Percentiles rank a stretch among this genome's conserved stretches.
These are phyloP conservation scores for Davidsoniella australis DNA, from an alignment of 2,329 filamentous ascomycete genomes.

Conservation along the genomic window DNA sequence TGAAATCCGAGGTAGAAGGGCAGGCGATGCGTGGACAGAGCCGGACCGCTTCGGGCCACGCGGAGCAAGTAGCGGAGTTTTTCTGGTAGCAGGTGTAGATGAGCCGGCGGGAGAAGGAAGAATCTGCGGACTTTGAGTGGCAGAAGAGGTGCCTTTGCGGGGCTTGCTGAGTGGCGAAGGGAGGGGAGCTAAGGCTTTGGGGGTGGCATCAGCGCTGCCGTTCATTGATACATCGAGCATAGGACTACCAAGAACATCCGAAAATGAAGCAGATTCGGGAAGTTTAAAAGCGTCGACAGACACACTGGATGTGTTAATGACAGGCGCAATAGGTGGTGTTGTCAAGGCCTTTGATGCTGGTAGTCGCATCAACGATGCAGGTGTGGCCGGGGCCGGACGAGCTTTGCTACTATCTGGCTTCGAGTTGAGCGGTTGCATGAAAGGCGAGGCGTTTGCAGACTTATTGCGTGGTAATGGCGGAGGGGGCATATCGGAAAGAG, in stretches of 20 bases:
- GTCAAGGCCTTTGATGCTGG: slow-evolving; percentile 32
- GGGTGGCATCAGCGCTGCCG: slow-evolving; percentile 16
- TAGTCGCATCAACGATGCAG: slow-evolving; percentile 74
- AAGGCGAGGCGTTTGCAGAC: slow-evolving; percentile 50
- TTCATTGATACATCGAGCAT: slow-evolving; percentile 6
- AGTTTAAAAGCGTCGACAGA: slow-evolving; percentile 33
- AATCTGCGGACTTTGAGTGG: slow-evolving; percentile 49
- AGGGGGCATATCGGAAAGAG: slow-evolving; percentile 47
- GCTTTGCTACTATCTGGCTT: slow-evolving; percentile 14
- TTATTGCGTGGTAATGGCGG: slow-evolving; percentile 48
- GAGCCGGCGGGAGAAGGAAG: slow-evolving; percentile 28
- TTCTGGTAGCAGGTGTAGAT: slow-evolving; percentile 24
- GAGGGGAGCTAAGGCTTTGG: slow-evolving; percentile 28
- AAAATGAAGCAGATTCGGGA: slow-evolving; percentile 44
- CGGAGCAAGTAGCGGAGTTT: slow-evolving; percentile 38
- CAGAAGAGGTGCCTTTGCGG: slow-evolving; percentile 26
- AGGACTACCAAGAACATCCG: slow-evolving; percentile 25
- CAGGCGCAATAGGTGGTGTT: slow-evolving; percentile 3
- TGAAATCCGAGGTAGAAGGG: slow-evolving; percentile 74
- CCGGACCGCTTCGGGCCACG: slow-evolving; percentile 53
- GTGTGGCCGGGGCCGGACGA: slow-evolving; percentile 47
- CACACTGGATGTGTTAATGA: background rate
- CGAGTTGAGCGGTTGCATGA: slow-evolving; percentile 38
- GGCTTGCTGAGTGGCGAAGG: slow-evolving; percentile 31
- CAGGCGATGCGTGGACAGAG: slow-evolving; percentile 68